These are phyloP conservation scores for Cutaneotrichosporon sp. DNA, from an alignment of 1,284 basidiomycete genomes.

Conservation along the genomic window DNA sequence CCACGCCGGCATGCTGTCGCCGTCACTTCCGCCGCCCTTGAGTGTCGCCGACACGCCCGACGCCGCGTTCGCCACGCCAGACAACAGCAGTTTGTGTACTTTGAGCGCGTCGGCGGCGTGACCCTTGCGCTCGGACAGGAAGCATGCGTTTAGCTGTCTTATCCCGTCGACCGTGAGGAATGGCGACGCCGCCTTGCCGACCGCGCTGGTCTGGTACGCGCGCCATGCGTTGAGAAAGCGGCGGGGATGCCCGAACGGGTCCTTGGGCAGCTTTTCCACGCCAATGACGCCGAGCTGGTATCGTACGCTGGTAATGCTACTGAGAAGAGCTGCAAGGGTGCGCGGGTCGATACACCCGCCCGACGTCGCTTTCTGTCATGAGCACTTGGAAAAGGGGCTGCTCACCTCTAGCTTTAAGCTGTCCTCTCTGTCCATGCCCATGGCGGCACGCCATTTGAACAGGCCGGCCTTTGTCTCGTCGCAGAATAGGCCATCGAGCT, in stretches of 20 bases:
- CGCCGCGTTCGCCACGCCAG: slow-evolving; percentile 37
- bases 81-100: slow-evolving; percentile 35
- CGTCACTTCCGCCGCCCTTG: slow-evolving; percentile 32
- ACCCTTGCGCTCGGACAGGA: slow-evolving; percentile 28
- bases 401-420: slow-evolving; percentile 38
- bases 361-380: slow-evolving; percentile 39
- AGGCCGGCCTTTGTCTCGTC: slow-evolving; percentile 45
- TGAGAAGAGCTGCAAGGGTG: slow-evolving; percentile 37
- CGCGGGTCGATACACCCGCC: slow-evolving; percentile 44
- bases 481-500: slow-evolving; percentile 42
- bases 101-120: slow-evolving; percentile 34
- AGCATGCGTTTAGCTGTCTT: slow-evolving; percentile 26
- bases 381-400: neutral
- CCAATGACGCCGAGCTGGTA: slow-evolving; percentile 37
- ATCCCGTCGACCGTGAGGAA: slow-evolving; percentile 30
- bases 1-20: slow-evolving; percentile 28
- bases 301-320: slow-evolving; percentile 37
- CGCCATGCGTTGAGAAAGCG: slow-evolving; percentile 39
- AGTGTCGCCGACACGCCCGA: slow-evolving; percentile 34
- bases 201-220: slow-evolving; percentile 18
- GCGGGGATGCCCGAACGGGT: slow-evolving; percentile 32
- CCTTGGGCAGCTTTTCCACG: slow-evolving; percentile 39
- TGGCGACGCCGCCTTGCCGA: neutral
- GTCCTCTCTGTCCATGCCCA: slow-evolving; percentile 45
- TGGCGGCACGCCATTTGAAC: slow-evolving; percentile 33